A percentile compares a stretch with the other conserved stretches of the same genome.
Evolutionary conservation across 163 green algal genomes (phyloP).

Genomic region (Volvox carteri): DNA sequence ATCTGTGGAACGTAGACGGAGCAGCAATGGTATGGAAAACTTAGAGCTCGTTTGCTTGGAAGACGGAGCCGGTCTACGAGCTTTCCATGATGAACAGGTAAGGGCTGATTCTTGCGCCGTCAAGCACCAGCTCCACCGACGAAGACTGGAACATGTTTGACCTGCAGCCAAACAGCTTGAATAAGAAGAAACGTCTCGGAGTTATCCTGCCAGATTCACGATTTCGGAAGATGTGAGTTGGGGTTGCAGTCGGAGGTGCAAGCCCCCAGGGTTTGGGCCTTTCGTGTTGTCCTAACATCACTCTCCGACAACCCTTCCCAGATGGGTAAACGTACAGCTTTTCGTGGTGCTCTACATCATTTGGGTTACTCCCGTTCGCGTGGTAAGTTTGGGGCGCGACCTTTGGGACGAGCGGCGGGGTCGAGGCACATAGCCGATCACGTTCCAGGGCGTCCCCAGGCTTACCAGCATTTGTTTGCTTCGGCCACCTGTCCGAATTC

Average conservation of each 20-base stretch:
- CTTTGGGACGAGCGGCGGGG: not conserved
- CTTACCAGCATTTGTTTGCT: too few species aligned
- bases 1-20: not conserved
- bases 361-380: constrained; percentile 75
- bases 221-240: constrained; percentile 45
- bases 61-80: not conserved
- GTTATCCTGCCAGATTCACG: constrained; percentile 42
- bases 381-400: constrained; percentile 59
- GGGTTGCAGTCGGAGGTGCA: not conserved
- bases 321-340: constrained; percentile 71
- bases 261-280: not conserved
- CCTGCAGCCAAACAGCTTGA: not conserved
- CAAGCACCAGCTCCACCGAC: not conserved
- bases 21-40: not conserved
- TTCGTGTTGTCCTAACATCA: not conserved
- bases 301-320: constrained; percentile 7
- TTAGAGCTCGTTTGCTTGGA: constrained; percentile 17
- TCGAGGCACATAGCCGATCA: too few species aligned
- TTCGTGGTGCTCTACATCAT: constrained; percentile 76
- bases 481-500: too few species aligned
- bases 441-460: not conserved
- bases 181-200: constrained; percentile 15
- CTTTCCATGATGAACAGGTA: constrained; percentile 47
- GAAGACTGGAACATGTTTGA: not conserved
- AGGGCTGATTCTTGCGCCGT: not conserved